Evolutionary conservation across 2,329 filamentous ascomycete genomes (phyloP).

Genomic region (Sporothrix sp.): DNA sequence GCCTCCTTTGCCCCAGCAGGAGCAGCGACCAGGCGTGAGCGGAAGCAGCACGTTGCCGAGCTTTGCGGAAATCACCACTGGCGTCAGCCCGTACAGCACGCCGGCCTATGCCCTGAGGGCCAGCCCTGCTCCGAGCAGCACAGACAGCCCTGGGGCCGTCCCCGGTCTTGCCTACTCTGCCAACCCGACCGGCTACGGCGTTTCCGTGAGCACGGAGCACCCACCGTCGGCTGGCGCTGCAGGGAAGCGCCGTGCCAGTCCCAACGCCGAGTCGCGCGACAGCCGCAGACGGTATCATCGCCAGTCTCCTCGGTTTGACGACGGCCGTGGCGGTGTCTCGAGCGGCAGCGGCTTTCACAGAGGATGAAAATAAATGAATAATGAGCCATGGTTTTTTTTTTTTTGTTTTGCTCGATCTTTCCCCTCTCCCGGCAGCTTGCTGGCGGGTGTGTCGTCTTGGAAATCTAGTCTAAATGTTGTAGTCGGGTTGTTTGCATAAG

Average conservation of each 20-base stretch:
- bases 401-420: background rate
- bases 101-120: conserved; percentile 41
- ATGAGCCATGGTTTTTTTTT: background rate
- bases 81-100: conserved; percentile 51
- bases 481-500: no score
- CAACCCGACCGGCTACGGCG: background rate
- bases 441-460: no score
- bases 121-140: conserved; percentile 30
- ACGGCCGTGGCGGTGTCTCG: conserved; percentile 9
- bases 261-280: conserved; percentile 36
- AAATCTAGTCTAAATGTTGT: no score
- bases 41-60: conserved; percentile 40
- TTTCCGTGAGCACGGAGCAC: conserved; percentile 3
- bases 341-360: background rate
- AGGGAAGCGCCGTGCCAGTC: conserved; percentile 45
- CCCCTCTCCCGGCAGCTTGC: no score
- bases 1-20: no score
- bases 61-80: conserved; percentile 54
- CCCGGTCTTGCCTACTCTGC: background rate
- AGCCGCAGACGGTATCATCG: conserved; percentile 34
- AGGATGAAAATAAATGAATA: background rate
- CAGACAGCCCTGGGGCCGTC: conserved; percentile 33
- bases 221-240: conserved; percentile 18
- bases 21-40: no score
- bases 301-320: conserved; percentile 22